phyloP scores from a whole-genome alignment of 1,284 basidiomycete genomes.

The Ganoderma multipileum region DNA sequence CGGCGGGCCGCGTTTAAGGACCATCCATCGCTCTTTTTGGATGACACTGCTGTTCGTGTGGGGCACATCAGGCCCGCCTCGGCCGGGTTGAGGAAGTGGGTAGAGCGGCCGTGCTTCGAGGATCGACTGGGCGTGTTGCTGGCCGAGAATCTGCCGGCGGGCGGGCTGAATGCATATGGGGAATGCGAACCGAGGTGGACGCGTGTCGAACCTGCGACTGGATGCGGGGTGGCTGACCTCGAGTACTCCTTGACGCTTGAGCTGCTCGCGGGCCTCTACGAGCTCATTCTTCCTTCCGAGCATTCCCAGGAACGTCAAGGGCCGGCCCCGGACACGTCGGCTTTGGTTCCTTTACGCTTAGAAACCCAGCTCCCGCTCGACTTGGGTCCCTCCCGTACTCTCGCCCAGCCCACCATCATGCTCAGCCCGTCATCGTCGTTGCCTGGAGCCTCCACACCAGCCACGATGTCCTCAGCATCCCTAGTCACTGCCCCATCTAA shows the following conservation, averaged over 20 bases:
- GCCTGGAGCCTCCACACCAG: slow-evolving; percentile 20
- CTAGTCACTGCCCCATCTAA: slow-evolving; percentile 5
- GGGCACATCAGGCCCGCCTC: slow-evolving; percentile 52
- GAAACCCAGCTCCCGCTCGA: slow-evolving; percentile 29
- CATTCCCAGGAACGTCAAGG: slow-evolving; percentile 16
- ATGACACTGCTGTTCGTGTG: slow-evolving; percentile 52
- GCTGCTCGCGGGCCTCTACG: slow-evolving; percentile 54
- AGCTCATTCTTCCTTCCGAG: slow-evolving; percentile 24
- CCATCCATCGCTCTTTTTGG: slow-evolving; percentile 44
- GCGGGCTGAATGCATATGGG: slow-evolving; percentile 35
- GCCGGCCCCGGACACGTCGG: slow-evolving; percentile 19
- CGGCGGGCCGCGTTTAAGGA: slow-evolving; percentile 41
- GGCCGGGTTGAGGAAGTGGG: slow-evolving; percentile 69
- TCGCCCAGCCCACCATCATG: slow-evolving; percentile 19
- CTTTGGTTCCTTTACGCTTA: slow-evolving; percentile 27
- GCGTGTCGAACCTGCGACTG: slow-evolving; percentile 51
- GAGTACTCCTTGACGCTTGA: slow-evolving; percentile 75
- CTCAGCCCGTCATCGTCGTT: slow-evolving; percentile 23
- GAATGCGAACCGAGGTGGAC: slow-evolving; percentile 34
- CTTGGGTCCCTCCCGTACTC: slow-evolving; percentile 24
- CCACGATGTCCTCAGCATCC: slow-evolving; percentile 8
- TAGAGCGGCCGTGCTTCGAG: slow-evolving; percentile 76
- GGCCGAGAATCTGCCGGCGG: slow-evolving; percentile 41
- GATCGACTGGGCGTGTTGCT: slow-evolving; percentile 66
- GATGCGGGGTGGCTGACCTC: slow-evolving; percentile 72